A percentile compares a stretch with the other conserved stretches of the same genome.
phyloP scores from a whole-genome alignment of 2,329 filamentous ascomycete species.

The Arachnopeziza araneosa region DNA sequence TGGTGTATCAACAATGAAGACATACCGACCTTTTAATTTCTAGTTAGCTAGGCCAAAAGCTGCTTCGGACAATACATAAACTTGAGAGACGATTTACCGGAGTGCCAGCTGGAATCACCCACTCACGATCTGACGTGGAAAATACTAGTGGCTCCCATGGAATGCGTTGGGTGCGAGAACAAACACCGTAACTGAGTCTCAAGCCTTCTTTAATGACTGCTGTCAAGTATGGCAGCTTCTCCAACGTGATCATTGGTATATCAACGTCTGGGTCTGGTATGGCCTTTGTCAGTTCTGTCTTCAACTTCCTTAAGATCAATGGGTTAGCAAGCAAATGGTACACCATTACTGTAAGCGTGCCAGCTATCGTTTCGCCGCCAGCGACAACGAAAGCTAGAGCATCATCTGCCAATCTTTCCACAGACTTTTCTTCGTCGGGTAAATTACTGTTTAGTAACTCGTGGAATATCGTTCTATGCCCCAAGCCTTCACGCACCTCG shows the following conservation, averaged over 20 bases:
- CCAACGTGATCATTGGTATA: constrained; percentile 5
- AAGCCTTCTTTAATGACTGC: constrained; percentile 30
- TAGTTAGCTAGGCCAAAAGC: neutral
- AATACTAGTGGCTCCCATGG: constrained; percentile 18
- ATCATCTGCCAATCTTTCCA: constrained; percentile 34
- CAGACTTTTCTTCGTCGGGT: constrained; percentile 33
- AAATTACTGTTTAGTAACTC: constrained; percentile 31
- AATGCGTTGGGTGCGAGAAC: constrained; percentile 24
- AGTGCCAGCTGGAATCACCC: constrained; percentile 9
- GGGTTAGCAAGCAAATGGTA: constrained; percentile 34
- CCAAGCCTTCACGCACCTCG: neutral
- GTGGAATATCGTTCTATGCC: constrained; percentile 7
- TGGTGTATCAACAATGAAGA: constrained; percentile 7
- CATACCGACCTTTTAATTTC: constrained; percentile 1
- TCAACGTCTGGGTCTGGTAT: constrained; percentile 4
- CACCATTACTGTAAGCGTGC: constrained; percentile 13
- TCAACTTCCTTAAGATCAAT: constrained; percentile 26
- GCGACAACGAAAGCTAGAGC: constrained; percentile 33
- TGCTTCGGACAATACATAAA: neutral
- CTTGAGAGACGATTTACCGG: neutral
- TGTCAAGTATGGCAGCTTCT: constrained; percentile 25
- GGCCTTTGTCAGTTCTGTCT: constrained; percentile 29
- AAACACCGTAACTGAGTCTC: constrained; percentile 25
- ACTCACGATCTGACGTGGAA: neutral
- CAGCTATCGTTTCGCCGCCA: constrained; percentile 34